Evolutionary conservation across 73 alveolate genomes (phyloP), one percentile per base, ranked within the genome.

Genomic region (Tetrahymena borealis): DNA sequence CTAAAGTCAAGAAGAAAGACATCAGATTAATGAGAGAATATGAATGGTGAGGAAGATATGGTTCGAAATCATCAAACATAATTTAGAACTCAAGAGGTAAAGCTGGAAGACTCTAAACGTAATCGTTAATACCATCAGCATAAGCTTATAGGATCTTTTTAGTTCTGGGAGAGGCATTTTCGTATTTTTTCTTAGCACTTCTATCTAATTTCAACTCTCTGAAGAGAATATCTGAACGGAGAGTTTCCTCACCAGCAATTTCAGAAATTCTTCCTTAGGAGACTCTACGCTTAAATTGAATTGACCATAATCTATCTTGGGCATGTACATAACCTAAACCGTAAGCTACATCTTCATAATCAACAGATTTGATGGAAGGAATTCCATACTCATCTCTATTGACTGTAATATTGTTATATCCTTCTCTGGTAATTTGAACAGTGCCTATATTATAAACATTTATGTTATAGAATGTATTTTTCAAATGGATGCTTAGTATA

Each of bases 281-380:
- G 37, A 79, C 28, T 92, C 90, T 93, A 79, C 95, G 90, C 39
- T 92, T 93, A 13, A 93, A 31, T 38, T 93, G 91, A 28, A 93
- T 79, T 93, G 90, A 93, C 95, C 95, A 93, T 4, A 93, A 77
- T 93, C 95, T 79, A 40, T 93, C 95, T 93, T 93, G 35, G 11
- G 95, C 95, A 85, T 93, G 95, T 15, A 90, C 95, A 85, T 79
- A 93, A 40, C 95, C 95, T 32, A 85, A 39, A 18, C 95, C 95
- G 79, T 93, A 93, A 15, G 78, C 78, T 31, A 90, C 95, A 39
- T 93, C 95, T 32, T 12, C 78, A 39, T 38, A 24, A 31, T 39
- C 32, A 7, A 31, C 78, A 11, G 93, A 91, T 79, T 79, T 39
- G 7, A 93, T 85, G n/a, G 90, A 92, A 18, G 95, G 95, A 16